phyloP scores from a whole-genome alignment of 2,329 filamentous ascomycete species.

The Aspergillus japonicus region DNA sequence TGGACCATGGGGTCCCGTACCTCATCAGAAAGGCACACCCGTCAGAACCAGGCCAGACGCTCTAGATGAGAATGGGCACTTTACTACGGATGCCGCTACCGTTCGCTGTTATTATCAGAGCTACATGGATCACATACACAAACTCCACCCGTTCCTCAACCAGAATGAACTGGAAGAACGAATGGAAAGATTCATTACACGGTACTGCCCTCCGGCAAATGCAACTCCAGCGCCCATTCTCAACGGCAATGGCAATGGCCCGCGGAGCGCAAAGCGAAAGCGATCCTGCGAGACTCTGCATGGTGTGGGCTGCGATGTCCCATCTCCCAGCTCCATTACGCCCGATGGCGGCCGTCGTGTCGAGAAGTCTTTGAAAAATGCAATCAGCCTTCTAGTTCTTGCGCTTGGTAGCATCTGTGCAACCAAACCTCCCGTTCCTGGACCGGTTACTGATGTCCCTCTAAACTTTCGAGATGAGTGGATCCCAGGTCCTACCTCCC shows the following conservation, averaged over 20 bases:
- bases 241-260: slow-evolving; percentile 16
- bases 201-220: slow-evolving; percentile 42
- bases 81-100: slow-evolving; percentile 55
- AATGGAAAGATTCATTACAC: slow-evolving; percentile 52
- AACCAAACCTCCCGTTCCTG: slow-evolving; percentile 51
- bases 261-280: slow-evolving; percentile 39
- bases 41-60: slow-evolving; percentile 45
- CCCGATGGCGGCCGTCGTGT: slow-evolving; percentile 29
- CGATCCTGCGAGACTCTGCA: slow-evolving; percentile 35
- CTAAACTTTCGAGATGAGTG: slow-evolving; percentile 28
- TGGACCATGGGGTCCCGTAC: slow-evolving; percentile 52
- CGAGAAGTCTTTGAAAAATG: slow-evolving; percentile 69
- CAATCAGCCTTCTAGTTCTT: slow-evolving; percentile 76
- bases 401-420: slow-evolving; percentile 82
- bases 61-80: slow-evolving; percentile 49
- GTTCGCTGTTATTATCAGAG: slow-evolving; percentile 53
- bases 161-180: slow-evolving; percentile 52
- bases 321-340: slow-evolving; percentile 18
- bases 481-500: slow-evolving; percentile 28
- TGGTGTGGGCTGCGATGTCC: slow-evolving; percentile 25
- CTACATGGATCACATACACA: slow-evolving; percentile 61
- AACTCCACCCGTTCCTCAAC: slow-evolving; percentile 64
- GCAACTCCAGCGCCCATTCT: slow-evolving; percentile 8
- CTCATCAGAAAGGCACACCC: slow-evolving; percentile 26
- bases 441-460: slow-evolving; percentile 50